phyloP scores from a whole-genome alignment of 2,329 filamentous ascomycete genomes.

The Aspergillus pseudonomiae region DNA sequence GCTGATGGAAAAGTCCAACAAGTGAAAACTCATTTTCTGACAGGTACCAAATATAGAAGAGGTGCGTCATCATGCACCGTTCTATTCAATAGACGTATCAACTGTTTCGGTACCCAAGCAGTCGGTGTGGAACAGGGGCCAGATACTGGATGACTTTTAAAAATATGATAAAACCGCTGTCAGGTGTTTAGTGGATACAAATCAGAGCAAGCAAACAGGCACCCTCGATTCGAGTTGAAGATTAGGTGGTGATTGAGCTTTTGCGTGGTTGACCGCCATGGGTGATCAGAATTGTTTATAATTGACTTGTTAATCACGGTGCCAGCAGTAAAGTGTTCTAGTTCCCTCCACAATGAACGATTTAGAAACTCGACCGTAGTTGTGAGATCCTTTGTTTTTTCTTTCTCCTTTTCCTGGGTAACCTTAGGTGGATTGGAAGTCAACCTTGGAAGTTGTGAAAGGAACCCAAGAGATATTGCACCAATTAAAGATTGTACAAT shows the following conservation, averaged over 20 bases:
- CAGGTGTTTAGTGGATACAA: neutral
- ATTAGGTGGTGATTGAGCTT: neutral
- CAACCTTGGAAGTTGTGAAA: neutral
- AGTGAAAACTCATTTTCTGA: neutral
- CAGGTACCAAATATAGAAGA: neutral
- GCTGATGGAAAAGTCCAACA: neutral
- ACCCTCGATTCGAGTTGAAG: neutral
- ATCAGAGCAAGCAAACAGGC: neutral
- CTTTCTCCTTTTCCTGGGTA: neutral
- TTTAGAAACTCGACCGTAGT: neutral
- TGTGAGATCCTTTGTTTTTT: neutral
- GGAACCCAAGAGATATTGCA: slow-evolving; percentile 7
- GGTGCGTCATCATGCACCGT: neutral
- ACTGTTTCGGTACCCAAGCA: neutral
- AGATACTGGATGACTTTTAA: neutral
- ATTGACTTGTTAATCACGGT: neutral
- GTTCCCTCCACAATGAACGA: neutral
- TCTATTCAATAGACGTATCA: slow-evolving; percentile 7
- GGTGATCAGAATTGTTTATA: neutral
- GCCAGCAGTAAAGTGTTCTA: neutral
- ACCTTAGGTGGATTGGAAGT: neutral
- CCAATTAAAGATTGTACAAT: slow-evolving; percentile 8
- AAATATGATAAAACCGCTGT: neutral
- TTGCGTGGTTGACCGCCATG: neutral
- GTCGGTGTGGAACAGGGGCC: slow-evolving; percentile 7